Conservation (phyloP, 352 stramenopile genomes). For the Detonula confervacea region DNA sequence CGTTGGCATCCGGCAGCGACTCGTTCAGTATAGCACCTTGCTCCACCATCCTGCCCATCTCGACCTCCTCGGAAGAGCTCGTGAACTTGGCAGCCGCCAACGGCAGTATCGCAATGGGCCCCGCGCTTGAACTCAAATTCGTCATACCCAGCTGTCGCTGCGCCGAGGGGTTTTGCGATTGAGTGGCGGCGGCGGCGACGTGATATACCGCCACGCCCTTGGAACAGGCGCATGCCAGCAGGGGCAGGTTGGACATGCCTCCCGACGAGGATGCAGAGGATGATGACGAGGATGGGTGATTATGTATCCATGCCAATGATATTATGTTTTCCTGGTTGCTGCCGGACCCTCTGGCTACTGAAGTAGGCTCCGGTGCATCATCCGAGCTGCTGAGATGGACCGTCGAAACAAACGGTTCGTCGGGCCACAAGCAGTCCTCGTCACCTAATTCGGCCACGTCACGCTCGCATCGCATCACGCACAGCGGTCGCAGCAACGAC, state of each 20-base stretch:
- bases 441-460: slow-evolving; percentile 40
- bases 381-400: neutral
- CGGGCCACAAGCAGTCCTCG: slow-evolving; percentile 47
- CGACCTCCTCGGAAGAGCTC: slow-evolving; percentile 11
- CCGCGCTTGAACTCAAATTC: too few relatives aligned
- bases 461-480: slow-evolving; percentile 51
- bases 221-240: slow-evolving; percentile 73
- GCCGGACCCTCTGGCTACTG: too few relatives aligned
- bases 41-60: slow-evolving; percentile 27
- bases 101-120: slow-evolving; percentile 22
- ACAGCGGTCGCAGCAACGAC: slow-evolving; percentile 63
- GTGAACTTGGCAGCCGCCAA: slow-evolving; percentile 44
- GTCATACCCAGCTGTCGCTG: too few relatives aligned
- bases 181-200: too few relatives aligned
- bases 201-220: slow-evolving; percentile 77
- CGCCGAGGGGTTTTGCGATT: too few relatives aligned
- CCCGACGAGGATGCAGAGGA: too few relatives aligned
- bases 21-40: neutral
- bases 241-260: slow-evolving; percentile 45
- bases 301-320: slow-evolving; percentile 59
- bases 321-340: slow-evolving; percentile 30
- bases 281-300: neutral
- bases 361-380: neutral
- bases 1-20: slow-evolving; percentile 14
- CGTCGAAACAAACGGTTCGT: slow-evolving; percentile 32